These are phyloP conservation scores for Backusella sp. DNA, from an alignment of 192 early-diverging fungal species.

Conservation along the genomic window DNA sequence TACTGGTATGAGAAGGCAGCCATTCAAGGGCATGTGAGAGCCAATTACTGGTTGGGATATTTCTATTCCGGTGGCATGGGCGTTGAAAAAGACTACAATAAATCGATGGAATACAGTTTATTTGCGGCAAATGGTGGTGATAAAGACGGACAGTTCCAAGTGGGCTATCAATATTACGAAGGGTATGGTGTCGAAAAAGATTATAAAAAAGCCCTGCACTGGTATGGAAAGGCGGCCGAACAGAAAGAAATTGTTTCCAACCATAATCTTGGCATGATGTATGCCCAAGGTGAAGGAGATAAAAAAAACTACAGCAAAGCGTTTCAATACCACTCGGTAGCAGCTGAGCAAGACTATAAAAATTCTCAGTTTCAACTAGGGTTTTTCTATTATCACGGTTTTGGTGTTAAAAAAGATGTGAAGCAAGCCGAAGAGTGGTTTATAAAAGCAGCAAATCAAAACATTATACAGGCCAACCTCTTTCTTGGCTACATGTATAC, in stretches of 20 bases:
- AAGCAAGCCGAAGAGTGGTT: no score
- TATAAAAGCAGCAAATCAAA: no score
- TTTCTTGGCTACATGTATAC: no score
- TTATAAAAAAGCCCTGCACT: conserved; percentile 55
- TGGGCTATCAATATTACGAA: conserved; percentile 83
- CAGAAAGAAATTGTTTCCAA: conserved; percentile 79
- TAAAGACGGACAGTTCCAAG: conserved; percentile 58
- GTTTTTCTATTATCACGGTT: conserved; percentile 46
- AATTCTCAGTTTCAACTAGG: conserved; percentile 53
- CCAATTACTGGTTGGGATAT: conserved; percentile 52
- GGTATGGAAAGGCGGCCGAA: conserved; percentile 66
- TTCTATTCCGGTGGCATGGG: conserved; percentile 61
- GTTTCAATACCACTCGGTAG: conserved; percentile 56
- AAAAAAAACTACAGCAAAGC: conserved; percentile 47
- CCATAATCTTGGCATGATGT: conserved; percentile 78
- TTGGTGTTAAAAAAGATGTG: conserved; percentile 26
- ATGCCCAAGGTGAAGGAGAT: conserved; percentile 74
- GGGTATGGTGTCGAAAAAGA: conserved; percentile 63
- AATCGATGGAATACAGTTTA: conserved; percentile 54
- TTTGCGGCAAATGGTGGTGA: conserved; percentile 47
- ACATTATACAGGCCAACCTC: no score
- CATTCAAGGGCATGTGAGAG: conserved; percentile 50
- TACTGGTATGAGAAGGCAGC: conserved; percentile 55
- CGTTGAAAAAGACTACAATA: conserved; percentile 41
- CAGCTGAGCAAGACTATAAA: conserved; percentile 60